Evolutionary conservation across 2,329 filamentous ascomycete species (phyloP), one percentile per base, ranked within the genome.

Genomic region (Botrytis deweyae): DNA sequence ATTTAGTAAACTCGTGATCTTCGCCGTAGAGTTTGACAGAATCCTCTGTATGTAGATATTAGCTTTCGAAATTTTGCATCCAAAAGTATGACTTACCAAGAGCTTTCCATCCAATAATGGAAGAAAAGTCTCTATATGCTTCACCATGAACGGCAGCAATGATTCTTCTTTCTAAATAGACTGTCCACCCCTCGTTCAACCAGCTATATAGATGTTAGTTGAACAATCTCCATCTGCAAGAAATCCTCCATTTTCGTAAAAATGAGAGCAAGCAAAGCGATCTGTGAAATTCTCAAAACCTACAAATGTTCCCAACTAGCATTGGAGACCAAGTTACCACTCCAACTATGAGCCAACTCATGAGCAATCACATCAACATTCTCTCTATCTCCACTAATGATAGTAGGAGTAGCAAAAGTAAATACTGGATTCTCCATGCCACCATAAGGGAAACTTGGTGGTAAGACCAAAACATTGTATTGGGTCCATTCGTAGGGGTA

Each of bases 281-380:
- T 14, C 40, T 4, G 10, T 8, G 14, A 58, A 68, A 42, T 44
- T 33, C 9, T 68, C 25, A 25, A 22, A 66, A 84, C 88, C 82
- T 80, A 90, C 88, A 89, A 94, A 81, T 95, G 92, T 83, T 95
- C 92, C 93, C 93, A 95, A 78, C 90, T 93, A 68, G 90, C 90
- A 78, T 91, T 92, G 14, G 90, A 92, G 3, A 95, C 92, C 58
- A 95, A 84, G 79, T 98, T 98, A 40, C 95, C 95, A 75, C 93
- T 96, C 94, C 95, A 98, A 79, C 92, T 90, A 80, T 91, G 89
- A 77, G 86, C 87, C 76, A 92, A 84, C 79, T 93, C 95, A 82
- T 97, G 96, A 2, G 96, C 96, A 83, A 99, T 97, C 33, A 98
- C 95, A 81, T 98, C 95, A 33, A 98, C 90, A 78, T 98, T 98